These are phyloP conservation scores for Ophiostoma angusticollis DNA, from an alignment of 2,329 filamentous ascomycete species.

Conservation along the genomic window DNA sequence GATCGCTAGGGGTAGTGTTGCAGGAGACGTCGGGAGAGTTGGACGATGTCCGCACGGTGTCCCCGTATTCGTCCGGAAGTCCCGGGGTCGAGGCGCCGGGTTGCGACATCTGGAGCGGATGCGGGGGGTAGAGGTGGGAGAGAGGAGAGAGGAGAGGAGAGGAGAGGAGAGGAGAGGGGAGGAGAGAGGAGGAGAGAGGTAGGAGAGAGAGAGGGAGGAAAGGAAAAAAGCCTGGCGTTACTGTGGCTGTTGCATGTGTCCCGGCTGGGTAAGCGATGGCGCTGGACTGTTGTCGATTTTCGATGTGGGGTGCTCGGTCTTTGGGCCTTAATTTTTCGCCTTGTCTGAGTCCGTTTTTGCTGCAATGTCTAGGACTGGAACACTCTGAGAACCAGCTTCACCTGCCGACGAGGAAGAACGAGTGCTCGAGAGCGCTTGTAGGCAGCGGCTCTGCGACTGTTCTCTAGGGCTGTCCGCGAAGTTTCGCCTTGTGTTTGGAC, in stretches of 20 bases:
- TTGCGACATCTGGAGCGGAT: constrained; percentile 17
- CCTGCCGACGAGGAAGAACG: too few species aligned
- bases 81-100: constrained; percentile 26
- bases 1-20: constrained; percentile 35
- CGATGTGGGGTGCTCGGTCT: constrained; percentile 2
- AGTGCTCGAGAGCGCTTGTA: too few species aligned
- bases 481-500: too few species aligned
- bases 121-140: neutral
- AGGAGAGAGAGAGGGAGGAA: neutral
- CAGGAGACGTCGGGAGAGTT: constrained; percentile 30
- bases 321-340: constrained; percentile 1
- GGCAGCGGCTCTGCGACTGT: too few species aligned
- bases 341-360: constrained; percentile 2
- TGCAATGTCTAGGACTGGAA: too few species aligned
- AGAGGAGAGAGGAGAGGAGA: neutral
- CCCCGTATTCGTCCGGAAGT: constrained; percentile 33
- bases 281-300: neutral
- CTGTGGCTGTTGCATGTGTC: constrained; percentile 1
- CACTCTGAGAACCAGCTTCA: too few species aligned
- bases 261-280: neutral
- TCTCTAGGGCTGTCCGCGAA: too few species aligned
- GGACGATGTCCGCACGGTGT: constrained; percentile 30
- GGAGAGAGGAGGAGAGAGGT: neutral
- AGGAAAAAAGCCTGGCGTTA: neutral
- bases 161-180: neutral